A percentile compares a stretch with the other conserved stretches of the same genome.
Conservation (phyloP, 345 rosid species). For the Citrus sp. region DNA sequence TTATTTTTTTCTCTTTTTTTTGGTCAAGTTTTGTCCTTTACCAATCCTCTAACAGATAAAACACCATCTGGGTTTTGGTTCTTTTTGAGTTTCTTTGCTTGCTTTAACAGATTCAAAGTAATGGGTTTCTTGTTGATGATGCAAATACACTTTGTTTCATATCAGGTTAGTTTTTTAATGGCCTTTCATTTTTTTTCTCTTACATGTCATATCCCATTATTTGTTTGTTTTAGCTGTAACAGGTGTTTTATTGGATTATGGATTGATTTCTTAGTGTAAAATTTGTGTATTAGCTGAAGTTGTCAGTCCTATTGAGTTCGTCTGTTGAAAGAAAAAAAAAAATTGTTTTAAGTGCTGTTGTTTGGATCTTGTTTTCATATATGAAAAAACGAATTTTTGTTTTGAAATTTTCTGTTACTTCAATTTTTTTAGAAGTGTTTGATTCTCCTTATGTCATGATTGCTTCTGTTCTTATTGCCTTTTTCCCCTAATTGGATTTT, state of each 20-base stretch:
- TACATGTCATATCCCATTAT: not conserved
- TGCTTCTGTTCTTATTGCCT: not conserved
- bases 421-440: not conserved
- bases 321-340: not conserved
- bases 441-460: not conserved
- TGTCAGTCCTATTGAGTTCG: constrained; percentile 11
- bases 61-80: constrained; percentile 22
- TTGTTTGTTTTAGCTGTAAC: not conserved
- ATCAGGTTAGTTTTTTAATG: constrained; percentile 30
- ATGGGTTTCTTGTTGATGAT: constrained; percentile 31
- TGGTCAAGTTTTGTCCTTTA: not conserved
- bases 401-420: not conserved
- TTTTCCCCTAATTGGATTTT: not conserved
- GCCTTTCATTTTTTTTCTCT: not conserved
- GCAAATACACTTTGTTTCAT: constrained; percentile 22
- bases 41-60: not conserved
- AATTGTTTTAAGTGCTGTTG: not conserved
- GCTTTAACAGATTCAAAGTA: constrained; percentile 28
- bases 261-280: not conserved
- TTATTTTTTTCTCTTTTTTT: constrained; percentile 8
- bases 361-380: constrained; percentile 23
- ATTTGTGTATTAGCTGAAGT: constrained; percentile 12
- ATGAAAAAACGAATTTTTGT: not conserved
- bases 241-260: not conserved
- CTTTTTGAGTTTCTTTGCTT: constrained; percentile 16